Base-by-base conservation (phyloP, 2,329 filamentous ascomycete species). In the Aspergillus quadrilineatus region DNA sequence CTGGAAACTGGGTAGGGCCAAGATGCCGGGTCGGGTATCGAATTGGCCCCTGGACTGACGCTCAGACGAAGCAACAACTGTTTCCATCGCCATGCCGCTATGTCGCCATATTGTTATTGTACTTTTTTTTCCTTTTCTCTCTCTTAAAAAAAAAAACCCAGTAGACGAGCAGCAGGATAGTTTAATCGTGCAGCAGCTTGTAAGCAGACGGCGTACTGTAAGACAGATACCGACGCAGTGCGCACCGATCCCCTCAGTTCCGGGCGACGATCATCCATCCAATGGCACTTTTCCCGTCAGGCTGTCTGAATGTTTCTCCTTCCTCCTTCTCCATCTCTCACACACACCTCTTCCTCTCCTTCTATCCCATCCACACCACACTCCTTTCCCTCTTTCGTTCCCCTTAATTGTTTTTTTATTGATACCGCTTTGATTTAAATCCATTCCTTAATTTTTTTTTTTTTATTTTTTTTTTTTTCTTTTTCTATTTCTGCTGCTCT, bases 191-290 rank as follows among this genome's bases (percentile, higher is more conserved):
- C 37, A 49, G 48, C 41, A 45, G 45, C 41, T 45, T 59, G 57
- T 53, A 53, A 46, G 43, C 50, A 45, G 50, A 34, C 32, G 14
- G 42, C 42, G 50, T 53, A 58, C 56, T 34, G 55, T 57, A 55
- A 50, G 58, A 47, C 50, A 53, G 50, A 53, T 54, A 54, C 52
- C 37, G 51, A 46, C 44, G 37, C 26, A 28, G 26, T 28, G 26
- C 52, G 45, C 52, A 47, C 43, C 34, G 52, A 58, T 58, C 57
- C 54, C 58, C 58, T 37, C 59, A 60, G 62, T 60, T 61, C 56
- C 60, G 60, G 57, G 45, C 47, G 57, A 53, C 51, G 59, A 65
- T 63, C 62, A 56, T 50, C 63, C 63, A 66, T 50, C 63, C 63
- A 66, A 65, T 66, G 50, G 50, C 50, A 53, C 55, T 50, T 62